A percentile compares a stretch with the other conserved stretches of the same genome.
Evolutionary conservation across 2,329 filamentous ascomycete species (phyloP).

Genomic region (Cladobotryum mycophilum): DNA sequence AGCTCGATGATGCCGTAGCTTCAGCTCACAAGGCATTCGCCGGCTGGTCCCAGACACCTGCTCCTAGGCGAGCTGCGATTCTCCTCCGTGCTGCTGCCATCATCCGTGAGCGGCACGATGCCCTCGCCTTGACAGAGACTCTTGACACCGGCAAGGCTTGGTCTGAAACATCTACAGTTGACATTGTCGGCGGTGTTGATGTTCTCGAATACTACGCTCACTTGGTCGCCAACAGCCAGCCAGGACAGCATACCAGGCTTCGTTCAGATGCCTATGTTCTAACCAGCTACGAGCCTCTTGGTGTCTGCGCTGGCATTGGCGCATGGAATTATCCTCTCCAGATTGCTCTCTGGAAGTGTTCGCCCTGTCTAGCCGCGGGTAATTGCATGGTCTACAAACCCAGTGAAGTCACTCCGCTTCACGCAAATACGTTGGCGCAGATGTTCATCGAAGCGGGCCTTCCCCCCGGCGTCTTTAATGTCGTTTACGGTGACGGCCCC

Average conservation of each 20-base stretch:
- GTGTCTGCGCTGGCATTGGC: conserved; percentile 80
- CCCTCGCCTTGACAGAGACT: conserved; percentile 72
- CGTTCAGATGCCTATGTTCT: conserved; percentile 75
- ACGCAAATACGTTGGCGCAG: conserved; percentile 67
- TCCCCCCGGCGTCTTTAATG: conserved; percentile 79
- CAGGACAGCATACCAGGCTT: conserved; percentile 71
- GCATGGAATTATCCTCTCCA: conserved; percentile 93
- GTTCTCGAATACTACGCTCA: conserved; percentile 84
- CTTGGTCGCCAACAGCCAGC: conserved; percentile 69
- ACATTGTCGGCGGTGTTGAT: conserved; percentile 76
- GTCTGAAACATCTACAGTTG: conserved; percentile 77
- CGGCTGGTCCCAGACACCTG: conserved; percentile 68
- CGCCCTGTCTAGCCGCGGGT: conserved; percentile 75
- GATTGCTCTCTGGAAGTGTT: conserved; percentile 85
- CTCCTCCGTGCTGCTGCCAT: conserved; percentile 70
- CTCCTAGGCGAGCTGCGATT: conserved; percentile 69
- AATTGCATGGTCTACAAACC: conserved; percentile 92
- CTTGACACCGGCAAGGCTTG: conserved; percentile 82
- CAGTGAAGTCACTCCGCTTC: conserved; percentile 80
- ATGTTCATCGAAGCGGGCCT: conserved; percentile 74
- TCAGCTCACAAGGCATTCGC: conserved; percentile 68
- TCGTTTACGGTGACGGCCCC: conserved; percentile 73
- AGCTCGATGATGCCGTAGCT: conserved; percentile 65
- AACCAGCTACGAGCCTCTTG: conserved; percentile 73
- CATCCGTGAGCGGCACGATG: conserved; percentile 70